phyloP scores from a whole-genome alignment of 495 filamentous ascomycete genomes.

The Clavariopsis aquatica region DNA sequence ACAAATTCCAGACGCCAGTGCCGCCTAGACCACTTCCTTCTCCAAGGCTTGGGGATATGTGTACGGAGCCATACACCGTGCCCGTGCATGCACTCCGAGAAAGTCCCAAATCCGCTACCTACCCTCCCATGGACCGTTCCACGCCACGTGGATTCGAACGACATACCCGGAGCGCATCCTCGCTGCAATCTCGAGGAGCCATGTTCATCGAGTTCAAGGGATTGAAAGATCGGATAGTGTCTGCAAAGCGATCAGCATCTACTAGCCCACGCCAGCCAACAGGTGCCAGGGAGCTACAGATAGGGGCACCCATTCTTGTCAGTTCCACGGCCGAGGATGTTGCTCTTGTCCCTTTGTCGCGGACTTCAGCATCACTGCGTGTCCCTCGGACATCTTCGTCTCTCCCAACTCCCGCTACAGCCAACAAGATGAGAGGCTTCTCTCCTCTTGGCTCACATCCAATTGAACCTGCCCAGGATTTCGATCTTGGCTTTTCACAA shows the following conservation, averaged over 20 bases:
- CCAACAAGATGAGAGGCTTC: constrained; percentile 14
- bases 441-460: constrained; percentile 31
- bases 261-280: constrained; percentile 8
- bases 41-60: constrained; percentile 21
- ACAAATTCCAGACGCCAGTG: constrained; percentile 71
- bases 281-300: constrained; percentile 24
- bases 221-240: constrained; percentile 14
- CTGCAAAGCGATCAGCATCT: constrained; percentile 13
- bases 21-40: constrained; percentile 56
- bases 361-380: constrained; percentile 4
- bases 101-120: constrained; percentile 19
- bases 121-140: constrained; percentile 8
- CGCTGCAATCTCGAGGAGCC: background rate
- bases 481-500: constrained; percentile 18
- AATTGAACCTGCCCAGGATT: constrained; percentile 15
- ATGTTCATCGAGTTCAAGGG: constrained; percentile 24
- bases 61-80: constrained; percentile 15
- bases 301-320: constrained; percentile 28
- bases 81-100: constrained; percentile 8
- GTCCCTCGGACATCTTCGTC: constrained; percentile 6
- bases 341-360: constrained; percentile 22
- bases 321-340: constrained; percentile 29
- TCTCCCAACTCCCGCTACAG: background rate
- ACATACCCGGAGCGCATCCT: constrained; percentile 21
- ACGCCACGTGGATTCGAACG: constrained; percentile 17